Evolutionary conservation across 73 alveolate species (phyloP).

Genomic region (Tetrahymena elliotti): DNA sequence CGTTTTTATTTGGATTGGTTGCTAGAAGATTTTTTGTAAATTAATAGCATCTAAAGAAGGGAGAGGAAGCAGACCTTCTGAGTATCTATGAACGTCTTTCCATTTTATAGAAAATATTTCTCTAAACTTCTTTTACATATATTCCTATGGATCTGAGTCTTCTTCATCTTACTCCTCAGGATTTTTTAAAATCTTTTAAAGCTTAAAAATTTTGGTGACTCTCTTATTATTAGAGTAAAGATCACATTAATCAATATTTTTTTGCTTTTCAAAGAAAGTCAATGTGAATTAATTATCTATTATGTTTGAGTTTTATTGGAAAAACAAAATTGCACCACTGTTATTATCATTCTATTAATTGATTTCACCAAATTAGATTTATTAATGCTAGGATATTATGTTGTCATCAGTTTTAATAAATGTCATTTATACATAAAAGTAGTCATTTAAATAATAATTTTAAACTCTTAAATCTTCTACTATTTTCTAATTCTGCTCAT

Average conservation of each 20-base stretch:
- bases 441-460: background rate
- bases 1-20: background rate
- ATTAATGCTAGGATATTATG: background rate
- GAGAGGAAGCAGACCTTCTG: background rate
- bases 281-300: background rate
- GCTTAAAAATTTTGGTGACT: background rate
- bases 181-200: background rate
- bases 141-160: background rate
- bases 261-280: background rate
- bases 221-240: background rate
- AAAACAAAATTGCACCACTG: background rate
- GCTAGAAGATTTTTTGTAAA: background rate
- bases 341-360: background rate
- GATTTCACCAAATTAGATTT: background rate
- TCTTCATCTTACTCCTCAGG: background rate
- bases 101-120: background rate
- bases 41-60: background rate
- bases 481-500: background rate
- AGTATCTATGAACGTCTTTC: background rate
- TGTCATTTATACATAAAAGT: background rate
- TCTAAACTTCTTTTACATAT: background rate
- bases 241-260: background rate
- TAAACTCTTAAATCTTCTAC: background rate
- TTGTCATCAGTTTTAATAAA: background rate
- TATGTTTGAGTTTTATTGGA: background rate